Base-by-base conservation (phyloP, 2,329 filamentous ascomycete genomes). In the Cercospora sojina region DNA sequence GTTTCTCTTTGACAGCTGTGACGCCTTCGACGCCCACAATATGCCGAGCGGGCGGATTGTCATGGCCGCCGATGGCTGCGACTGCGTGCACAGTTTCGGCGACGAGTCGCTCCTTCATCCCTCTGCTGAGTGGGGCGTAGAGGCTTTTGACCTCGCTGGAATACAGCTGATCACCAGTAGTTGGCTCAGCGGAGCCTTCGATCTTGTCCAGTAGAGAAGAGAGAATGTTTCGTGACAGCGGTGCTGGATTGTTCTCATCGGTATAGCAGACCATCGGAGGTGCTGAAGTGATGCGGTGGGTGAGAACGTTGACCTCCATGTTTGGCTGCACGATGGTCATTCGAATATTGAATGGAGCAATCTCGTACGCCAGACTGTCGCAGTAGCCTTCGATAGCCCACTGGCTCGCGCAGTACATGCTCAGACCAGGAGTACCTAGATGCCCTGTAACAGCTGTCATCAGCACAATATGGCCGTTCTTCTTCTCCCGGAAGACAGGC, bases 371-470 rank as follows among this genome's bases (percentile, higher is more conserved):
- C 25, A 99, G 85, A 67, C 92, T 88, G 80, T 98, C 94, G 80
- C 93, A 97, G 78, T 95, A 97, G 18, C 94, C 95, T 80, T 98
- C 95, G 38, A 97, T 86, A 1, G 93, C 95, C 93, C 94, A 97
- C 41, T 93, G 93, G 13, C 93, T 91, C 18, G 94, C 92, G 71
- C 93, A 95, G 78, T 96, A 95, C 83, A 96, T 91, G 64, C 92
- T 87, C 81, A 98, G 87, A 2, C 93, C 93, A 0, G 95, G 95
- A 0, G 93, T 97, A 38, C 93, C 94, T 67, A 98, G 90, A 79
- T 97, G 94, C 3, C 92, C 93, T 41, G 92, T 93, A 67, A 96
- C 93, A 69, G 92, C 94, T 6, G 92, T 95, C 59, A 98, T 85
- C 64, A 96, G 87, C 69, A 98, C 90, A 69, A 98, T 90, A 78